Evolutionary conservation across 768 basidiomycete species (phyloP).

Genomic region (Lyophyllum shimeji): DNA sequence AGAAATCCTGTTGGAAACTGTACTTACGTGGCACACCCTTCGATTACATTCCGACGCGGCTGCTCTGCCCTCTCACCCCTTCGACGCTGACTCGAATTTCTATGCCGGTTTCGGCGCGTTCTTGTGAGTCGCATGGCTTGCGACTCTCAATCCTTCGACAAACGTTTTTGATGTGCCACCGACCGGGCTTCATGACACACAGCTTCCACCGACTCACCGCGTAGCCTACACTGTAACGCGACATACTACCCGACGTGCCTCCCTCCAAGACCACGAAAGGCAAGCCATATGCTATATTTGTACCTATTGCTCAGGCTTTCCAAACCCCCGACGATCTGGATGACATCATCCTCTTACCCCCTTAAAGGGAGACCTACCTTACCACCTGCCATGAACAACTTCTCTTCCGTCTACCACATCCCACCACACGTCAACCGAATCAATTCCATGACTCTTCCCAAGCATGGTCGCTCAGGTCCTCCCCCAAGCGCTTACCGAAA

Average conservation of each 20-base stretch:
- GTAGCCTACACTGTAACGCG: no score
- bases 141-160: no score
- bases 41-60: not conserved
- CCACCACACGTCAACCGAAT: slow-evolving; percentile 7
- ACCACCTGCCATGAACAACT: slow-evolving; percentile 7
- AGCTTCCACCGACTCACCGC: no score
- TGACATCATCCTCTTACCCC: not conserved
- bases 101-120: not conserved
- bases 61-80: not conserved
- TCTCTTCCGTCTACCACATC: slow-evolving; percentile 15
- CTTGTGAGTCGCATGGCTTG: not conserved
- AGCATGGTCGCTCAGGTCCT: slow-evolving; percentile 15
- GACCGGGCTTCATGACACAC: no score
- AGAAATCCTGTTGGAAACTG: not conserved
- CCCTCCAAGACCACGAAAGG: not conserved
- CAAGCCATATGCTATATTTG: slow-evolving; percentile 2
- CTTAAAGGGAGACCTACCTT: not conserved
- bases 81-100: not conserved
- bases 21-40: not conserved
- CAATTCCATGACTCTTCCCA: slow-evolving; percentile 6
- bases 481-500: not conserved
- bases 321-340: not conserved
- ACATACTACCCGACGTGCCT: no score
- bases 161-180: not conserved
- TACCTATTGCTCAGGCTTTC: not conserved